Conservation (phyloP, 768 basidiomycete species). For the Leccinellum luteum region DNA sequence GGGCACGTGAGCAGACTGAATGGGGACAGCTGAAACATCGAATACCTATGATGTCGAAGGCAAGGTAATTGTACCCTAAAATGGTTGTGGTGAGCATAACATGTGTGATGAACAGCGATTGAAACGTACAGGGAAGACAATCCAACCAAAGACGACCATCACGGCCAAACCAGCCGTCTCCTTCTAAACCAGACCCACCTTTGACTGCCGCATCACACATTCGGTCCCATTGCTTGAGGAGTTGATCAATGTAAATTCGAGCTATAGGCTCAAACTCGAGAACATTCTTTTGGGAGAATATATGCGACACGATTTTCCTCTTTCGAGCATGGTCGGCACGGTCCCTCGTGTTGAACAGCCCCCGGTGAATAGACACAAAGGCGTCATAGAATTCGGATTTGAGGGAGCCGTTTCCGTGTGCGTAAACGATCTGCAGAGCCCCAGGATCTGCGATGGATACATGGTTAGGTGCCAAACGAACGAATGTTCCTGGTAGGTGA, state of each 20-base stretch:
- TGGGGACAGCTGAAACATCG: background rate
- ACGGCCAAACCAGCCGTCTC: conserved; percentile 60
- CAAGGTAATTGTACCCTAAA: conserved; percentile 58
- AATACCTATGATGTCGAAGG: conserved; percentile 73
- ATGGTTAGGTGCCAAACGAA: conserved; percentile 74
- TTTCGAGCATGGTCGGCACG: conserved; percentile 81
- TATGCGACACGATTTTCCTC: conserved; percentile 86
- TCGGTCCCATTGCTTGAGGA: conserved; percentile 76
- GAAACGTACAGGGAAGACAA: conserved; percentile 61
- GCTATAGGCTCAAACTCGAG: conserved; percentile 85
- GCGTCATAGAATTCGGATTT: conserved; percentile 79
- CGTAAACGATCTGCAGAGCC: conserved; percentile 73
- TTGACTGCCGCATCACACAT: conserved; percentile 55
- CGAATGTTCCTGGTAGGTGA: conserved; percentile 50
- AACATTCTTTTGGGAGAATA: conserved; percentile 83
- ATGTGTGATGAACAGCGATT: background rate
- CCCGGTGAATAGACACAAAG: conserved; percentile 72
- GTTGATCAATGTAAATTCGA: conserved; percentile 50
- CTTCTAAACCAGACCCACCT: conserved; percentile 55
- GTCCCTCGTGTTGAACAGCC: conserved; percentile 78
- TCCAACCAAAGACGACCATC: conserved; percentile 72
- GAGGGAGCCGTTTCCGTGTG: conserved; percentile 79
- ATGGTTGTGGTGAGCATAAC: conserved; percentile 12
- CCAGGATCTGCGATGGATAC: conserved; percentile 76
- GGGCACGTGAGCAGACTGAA: background rate